Conservation (phyloP, 306 rosid species). For the Gleditsia sinensis region DNA sequence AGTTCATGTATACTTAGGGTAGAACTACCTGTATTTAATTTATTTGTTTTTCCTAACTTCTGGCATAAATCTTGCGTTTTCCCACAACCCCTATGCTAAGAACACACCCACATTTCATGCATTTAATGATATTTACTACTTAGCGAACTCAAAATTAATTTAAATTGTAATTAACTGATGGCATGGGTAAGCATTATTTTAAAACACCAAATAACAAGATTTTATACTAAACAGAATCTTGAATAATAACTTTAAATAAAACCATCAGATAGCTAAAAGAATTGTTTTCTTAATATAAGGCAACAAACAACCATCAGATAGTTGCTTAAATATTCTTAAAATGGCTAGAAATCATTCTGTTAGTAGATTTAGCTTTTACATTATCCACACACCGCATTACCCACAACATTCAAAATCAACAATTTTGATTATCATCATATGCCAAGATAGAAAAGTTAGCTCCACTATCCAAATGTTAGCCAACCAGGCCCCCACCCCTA, state of each 20-base stretch:
- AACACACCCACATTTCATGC: too few species aligned
- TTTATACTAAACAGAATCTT: too few species aligned
- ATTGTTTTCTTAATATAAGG: not conserved
- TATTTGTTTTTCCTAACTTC: not conserved
- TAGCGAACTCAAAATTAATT: too few species aligned
- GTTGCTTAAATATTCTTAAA: not conserved
- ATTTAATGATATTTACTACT: too few species aligned
- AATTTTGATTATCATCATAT: not conserved
- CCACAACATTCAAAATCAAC: not conserved
- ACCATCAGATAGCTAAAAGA: too few species aligned
- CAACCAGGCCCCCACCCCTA: slow-evolving; percentile 19
- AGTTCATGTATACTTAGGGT: not conserved
- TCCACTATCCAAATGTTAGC: slow-evolving; percentile 1
- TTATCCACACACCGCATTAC: not conserved
- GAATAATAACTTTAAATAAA: too few species aligned
- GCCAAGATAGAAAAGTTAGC: not conserved
- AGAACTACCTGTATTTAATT: not conserved
- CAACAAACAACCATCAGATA: not conserved
- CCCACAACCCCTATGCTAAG: not conserved
- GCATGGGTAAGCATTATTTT: too few species aligned
- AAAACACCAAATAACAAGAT: too few species aligned
- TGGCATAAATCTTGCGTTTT: not conserved
- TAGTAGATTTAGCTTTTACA: not conserved
- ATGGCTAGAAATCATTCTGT: not conserved
- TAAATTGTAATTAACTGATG: too few species aligned